phyloP scores from a whole-genome alignment of 805 yeast genomes.

The Wickerhamomyces xylosicus region DNA sequence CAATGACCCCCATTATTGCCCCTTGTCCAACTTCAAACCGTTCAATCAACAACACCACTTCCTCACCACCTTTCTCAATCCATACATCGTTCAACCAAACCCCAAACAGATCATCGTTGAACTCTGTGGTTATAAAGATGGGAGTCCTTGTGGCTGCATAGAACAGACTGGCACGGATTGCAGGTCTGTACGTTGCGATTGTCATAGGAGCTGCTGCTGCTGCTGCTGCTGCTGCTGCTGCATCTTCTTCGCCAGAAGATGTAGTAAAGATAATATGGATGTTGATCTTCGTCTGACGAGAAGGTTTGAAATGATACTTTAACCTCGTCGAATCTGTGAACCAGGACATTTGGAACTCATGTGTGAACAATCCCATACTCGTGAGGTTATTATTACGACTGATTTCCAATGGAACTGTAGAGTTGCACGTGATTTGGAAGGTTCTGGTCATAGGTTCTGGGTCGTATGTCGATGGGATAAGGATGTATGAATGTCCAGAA shows the following conservation, averaged over 20 bases:
- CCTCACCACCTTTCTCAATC: conserved; percentile 12
- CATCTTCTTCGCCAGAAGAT: not conserved
- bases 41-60: conserved; percentile 33
- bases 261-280: conserved; percentile 14
- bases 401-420: conserved; percentile 9
- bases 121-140: conserved; percentile 25
- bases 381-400: conserved; percentile 18
- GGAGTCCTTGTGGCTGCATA: conserved; percentile 18
- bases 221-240: too few relatives aligned
- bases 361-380: conserved; percentile 26
- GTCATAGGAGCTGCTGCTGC: too few relatives aligned
- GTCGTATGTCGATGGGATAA: conserved; percentile 37
- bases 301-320: conserved; percentile 21
- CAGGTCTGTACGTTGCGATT: conserved; percentile 30
- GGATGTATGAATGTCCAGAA: not conserved
- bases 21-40: conserved; percentile 39
- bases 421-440: conserved; percentile 25
- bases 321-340: conserved; percentile 12
- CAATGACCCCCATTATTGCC: conserved; percentile 26
- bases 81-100: conserved; percentile 19
- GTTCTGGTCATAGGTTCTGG: conserved; percentile 15
- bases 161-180: conserved; percentile 35
- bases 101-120: conserved; percentile 35
- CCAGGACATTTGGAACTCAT: not conserved
- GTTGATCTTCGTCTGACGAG: conserved; percentile 10